Percentiles rank a stretch among this genome's conserved stretches.
These are phyloP conservation scores for Epichloe sibirici DNA, from an alignment of 2,329 filamentous ascomycete species.

Conservation along the genomic window DNA sequence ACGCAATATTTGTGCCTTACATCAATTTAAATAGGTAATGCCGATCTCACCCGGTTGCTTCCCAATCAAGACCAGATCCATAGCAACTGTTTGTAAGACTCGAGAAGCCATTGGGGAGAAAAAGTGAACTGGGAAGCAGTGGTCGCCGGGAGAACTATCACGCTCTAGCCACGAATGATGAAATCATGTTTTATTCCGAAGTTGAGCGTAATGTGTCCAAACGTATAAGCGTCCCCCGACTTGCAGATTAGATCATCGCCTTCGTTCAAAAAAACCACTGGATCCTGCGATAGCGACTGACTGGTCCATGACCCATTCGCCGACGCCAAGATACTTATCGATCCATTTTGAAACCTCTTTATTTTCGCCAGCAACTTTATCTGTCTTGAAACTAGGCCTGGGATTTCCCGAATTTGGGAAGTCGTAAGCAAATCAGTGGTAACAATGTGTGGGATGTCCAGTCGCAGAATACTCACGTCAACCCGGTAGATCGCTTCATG, in stretches of 20 bases:
- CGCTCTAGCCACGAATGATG: not conserved
- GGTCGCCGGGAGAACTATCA: not conserved
- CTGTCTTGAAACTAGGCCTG: slow-evolving; percentile 74
- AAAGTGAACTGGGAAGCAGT: too few relatives aligned
- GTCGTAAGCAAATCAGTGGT: slow-evolving; percentile 11
- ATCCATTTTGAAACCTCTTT: slow-evolving; percentile 81
- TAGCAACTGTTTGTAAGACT: too few relatives aligned
- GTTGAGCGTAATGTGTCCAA: not conserved
- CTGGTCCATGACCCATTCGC: slow-evolving; percentile 97
- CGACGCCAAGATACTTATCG: slow-evolving; percentile 83
- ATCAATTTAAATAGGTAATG: too few relatives aligned
- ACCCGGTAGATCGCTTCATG: slow-evolving; percentile 91
- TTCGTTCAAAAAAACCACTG: slow-evolving; percentile 84
- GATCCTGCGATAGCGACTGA: slow-evolving; percentile 83
- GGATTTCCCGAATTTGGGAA: slow-evolving; percentile 21
- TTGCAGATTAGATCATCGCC: slow-evolving; percentile 42
- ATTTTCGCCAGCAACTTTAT: slow-evolving; percentile 67
- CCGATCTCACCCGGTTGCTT: too few relatives aligned
- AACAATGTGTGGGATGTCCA: not conserved
- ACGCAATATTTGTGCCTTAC: too few relatives aligned
- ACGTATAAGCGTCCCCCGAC: not conserved
- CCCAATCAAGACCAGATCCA: too few relatives aligned
- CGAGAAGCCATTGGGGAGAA: too few relatives aligned
- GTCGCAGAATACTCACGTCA: slow-evolving; percentile 63
- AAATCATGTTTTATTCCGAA: not conserved